Base-by-base conservation (phyloP, 768 basidiomycete genomes). In the Serendipita sp. region DNA sequence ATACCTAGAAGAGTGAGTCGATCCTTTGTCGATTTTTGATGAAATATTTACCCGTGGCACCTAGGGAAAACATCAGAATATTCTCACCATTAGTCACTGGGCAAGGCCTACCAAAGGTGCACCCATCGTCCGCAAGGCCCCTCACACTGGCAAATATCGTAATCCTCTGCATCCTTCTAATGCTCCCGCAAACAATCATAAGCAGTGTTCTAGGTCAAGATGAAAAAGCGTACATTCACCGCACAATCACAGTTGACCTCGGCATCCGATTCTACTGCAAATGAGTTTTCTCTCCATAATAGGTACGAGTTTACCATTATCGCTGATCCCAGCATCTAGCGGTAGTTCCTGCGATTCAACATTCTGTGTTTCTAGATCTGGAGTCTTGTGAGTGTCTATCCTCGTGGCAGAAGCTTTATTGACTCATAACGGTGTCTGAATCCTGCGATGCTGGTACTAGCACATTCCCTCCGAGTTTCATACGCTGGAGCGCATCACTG, bases 111-210 rank as follows among this genome's bases (percentile, higher is more conserved):
- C 89, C 89, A 92, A 47, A 83, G 69, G 71, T 92, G 89, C 70
- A 81, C 86, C 88, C 88, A 89, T 65, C 76, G 79, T 16, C 76
- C 76, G 72, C 89, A 90, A n/a, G 78, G 81, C 7, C 83, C 84
- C 66, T 90, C 87, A 69, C 89, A 92, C 64, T 81, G 63, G 62
- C 66, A 78, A 65, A 82, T 79, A 34, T 68, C 70, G 28, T 79
- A 60, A n/a, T 60, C 77, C 67, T 86, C 85, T 34, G 84, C 83
- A 15, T 76, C 69, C 86, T 89, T 70, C 34, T 66, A 56, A 24
- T 24, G 24, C 1, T 24, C 24, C 24, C 24, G 1, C 24, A 24
- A 24, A 24, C 24, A 24, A 24, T 2, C 1, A 24, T 24, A 24
- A 24, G 13, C 41, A n/a, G 7, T 51, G 48, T n/a, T 18, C 8